phyloP scores from a whole-genome alignment of 2,329 filamentous ascomycete genomes.

The Fusarium abutilonis region DNA sequence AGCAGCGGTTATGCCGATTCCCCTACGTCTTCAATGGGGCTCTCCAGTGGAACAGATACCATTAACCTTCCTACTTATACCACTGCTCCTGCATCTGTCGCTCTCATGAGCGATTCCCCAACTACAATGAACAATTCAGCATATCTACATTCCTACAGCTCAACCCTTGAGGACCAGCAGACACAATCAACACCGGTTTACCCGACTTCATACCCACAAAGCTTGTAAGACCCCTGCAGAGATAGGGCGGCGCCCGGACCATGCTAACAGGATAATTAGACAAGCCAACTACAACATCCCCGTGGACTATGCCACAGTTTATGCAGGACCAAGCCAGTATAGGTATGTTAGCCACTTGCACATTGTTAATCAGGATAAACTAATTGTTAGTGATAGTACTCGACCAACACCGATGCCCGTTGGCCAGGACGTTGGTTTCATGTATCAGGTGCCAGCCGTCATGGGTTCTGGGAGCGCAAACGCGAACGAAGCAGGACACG shows the following conservation, averaged over 20 bases:
- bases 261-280: conserved; percentile 46
- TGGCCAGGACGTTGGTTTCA: conserved; percentile 52
- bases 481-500: conserved; percentile 58
- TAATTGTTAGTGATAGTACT: conserved; percentile 47
- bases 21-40: conserved; percentile 46
- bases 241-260: conserved; percentile 42
- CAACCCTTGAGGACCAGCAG: conserved; percentile 58
- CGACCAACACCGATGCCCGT: conserved; percentile 53
- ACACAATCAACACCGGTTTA: conserved; percentile 49
- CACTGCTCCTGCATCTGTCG: conserved; percentile 60
- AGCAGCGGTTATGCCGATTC: conserved; percentile 57
- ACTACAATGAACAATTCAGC: conserved; percentile 54
- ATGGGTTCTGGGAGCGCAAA: conserved; percentile 50
- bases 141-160: conserved; percentile 63
- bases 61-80: conserved; percentile 62
- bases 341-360: conserved; percentile 48
- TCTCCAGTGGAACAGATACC: conserved; percentile 54
- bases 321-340: conserved; percentile 51
- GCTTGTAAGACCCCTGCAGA: conserved; percentile 49
- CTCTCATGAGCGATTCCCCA: conserved; percentile 61
- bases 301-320: conserved; percentile 56
- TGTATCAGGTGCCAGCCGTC: conserved; percentile 56
- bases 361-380: conserved; percentile 15
- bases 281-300: conserved; percentile 54
- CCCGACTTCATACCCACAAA: conserved; percentile 49